Base-by-base conservation (phyloP, 2,329 filamentous ascomycete genomes). In the Fusarium solani-melongenae region DNA sequence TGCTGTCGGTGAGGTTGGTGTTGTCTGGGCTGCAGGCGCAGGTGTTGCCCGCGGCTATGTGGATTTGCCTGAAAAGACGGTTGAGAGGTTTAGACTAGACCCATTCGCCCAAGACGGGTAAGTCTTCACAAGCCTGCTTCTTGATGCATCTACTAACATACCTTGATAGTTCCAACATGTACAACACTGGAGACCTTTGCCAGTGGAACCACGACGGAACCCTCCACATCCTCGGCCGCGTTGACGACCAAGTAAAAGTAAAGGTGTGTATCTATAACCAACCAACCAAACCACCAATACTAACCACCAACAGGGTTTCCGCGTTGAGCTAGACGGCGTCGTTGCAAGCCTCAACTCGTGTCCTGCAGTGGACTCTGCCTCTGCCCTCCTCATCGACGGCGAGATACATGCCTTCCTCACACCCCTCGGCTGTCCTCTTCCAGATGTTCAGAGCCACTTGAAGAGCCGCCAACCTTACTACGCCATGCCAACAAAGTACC, bases 171-270 rank as follows among this genome's bases (percentile, higher is more conserved):
- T 73, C 71, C 10, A 82, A 81, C 70, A 90, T 91, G 88, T 91
- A 89, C 80, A 89, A 89, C 73, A 91, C 89, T 0, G 89, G 89
- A 3, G 89, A 91, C 71, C 82, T 91, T 9, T 88, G 86, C 27
- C 82, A 83, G 20, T 90, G 88, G 88, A 83, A 83, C 31, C 72
- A 82, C 0, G 84, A 89, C 65, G 89, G 89, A 7, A 84, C 83
- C 22, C 81, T 91, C 17, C 83, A 89, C n/a, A 88, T 87, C 10
- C 83, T 89, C 14, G 89, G 89, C 1, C 84, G 89, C 17, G 83
- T 83, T 12, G 89, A 91, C 66, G 88, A 91, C 67, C 89, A 91
- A 74, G 87, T 91, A 66, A 91, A 91, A 77, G 85, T 91, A 73
- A 89, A 90, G 78, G 46, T 53, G 46, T 53, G 46, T 53, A 53